Conservation (phyloP, 2,329 filamentous ascomycete genomes). For the Arachnopeziza araneosa region DNA sequence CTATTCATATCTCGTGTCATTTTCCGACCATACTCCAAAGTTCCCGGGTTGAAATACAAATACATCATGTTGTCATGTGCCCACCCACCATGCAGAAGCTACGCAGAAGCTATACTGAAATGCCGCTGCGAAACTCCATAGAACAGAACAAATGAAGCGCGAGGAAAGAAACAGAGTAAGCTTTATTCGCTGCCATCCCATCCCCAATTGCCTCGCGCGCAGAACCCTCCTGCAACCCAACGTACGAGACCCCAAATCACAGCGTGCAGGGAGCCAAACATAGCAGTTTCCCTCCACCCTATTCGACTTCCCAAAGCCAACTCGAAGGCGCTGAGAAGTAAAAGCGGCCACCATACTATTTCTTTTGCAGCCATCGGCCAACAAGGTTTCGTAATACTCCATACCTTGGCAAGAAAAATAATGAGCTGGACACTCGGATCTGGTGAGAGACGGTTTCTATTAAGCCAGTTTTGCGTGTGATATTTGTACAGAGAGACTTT, state of each 20-base stretch:
- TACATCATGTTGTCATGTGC: neutral
- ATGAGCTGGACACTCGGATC: constrained; percentile 45
- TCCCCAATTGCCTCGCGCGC: neutral
- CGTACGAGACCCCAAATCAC: neutral
- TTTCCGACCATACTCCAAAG: too few relatives aligned
- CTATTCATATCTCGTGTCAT: neutral
- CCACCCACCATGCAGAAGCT: neutral
- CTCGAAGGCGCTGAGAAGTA: constrained; percentile 65
- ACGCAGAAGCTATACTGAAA: neutral
- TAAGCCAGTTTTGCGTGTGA: constrained; percentile 29
- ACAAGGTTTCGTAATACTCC: constrained; percentile 61
- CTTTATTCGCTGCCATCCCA: neutral
- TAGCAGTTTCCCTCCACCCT: constrained; percentile 21
- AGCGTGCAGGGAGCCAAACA: neutral
- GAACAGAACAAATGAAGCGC: neutral
- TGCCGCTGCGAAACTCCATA: neutral
- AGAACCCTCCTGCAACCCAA: neutral
- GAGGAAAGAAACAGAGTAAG: neutral
- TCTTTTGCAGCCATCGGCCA: constrained; percentile 64
- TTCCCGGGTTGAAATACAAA: neutral
- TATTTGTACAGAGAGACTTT: constrained; percentile 31
- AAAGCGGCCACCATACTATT: constrained; percentile 59
- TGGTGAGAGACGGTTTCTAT: constrained; percentile 29
- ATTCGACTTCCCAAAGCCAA: constrained; percentile 39
- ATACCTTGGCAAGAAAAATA: constrained; percentile 65